phyloP scores from a whole-genome alignment of 1,284 basidiomycete species.

The Cryptococcus sp. region DNA sequence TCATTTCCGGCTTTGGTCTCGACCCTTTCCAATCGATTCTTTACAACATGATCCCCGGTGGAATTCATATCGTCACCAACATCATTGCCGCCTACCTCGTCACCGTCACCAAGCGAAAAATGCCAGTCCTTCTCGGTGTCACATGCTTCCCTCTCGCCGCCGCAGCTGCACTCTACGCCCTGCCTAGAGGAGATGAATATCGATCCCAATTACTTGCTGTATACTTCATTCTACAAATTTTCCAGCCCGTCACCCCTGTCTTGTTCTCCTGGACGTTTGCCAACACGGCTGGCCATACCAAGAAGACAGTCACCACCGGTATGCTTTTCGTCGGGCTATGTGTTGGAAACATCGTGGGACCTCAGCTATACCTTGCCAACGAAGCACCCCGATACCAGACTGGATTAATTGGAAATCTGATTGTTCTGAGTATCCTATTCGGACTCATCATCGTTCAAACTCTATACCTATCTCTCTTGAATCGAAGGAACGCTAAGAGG shows the following conservation, averaged over 20 bases:
- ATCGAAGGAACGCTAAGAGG: constrained; percentile 47
- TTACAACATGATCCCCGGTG: constrained; percentile 48
- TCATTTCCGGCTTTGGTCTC: constrained; percentile 34
- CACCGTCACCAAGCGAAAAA: constrained; percentile 49
- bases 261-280: constrained; percentile 32
- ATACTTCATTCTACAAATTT: constrained; percentile 32
- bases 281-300: constrained; percentile 30
- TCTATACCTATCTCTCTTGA: constrained; percentile 49
- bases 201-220: constrained; percentile 19
- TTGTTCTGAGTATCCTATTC: constrained; percentile 19
- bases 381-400: constrained; percentile 25
- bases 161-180: constrained; percentile 26
- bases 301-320: constrained; percentile 33
- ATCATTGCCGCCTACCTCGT: constrained; percentile 46
- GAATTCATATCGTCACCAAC: constrained; percentile 50
- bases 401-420: constrained; percentile 22
- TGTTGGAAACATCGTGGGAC: constrained; percentile 38
- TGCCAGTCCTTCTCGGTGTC: constrained; percentile 52
- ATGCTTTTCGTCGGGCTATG: constrained; percentile 28
- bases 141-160: constrained; percentile 34
- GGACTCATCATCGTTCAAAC: constrained; percentile 31
- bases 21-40: constrained; percentile 47
- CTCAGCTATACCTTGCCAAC: constrained; percentile 20
- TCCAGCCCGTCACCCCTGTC: constrained; percentile 26
- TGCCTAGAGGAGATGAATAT: constrained; percentile 20